phyloP scores from a whole-genome alignment of 805 yeast genomes.

The Lachancea thermotolerans region DNA sequence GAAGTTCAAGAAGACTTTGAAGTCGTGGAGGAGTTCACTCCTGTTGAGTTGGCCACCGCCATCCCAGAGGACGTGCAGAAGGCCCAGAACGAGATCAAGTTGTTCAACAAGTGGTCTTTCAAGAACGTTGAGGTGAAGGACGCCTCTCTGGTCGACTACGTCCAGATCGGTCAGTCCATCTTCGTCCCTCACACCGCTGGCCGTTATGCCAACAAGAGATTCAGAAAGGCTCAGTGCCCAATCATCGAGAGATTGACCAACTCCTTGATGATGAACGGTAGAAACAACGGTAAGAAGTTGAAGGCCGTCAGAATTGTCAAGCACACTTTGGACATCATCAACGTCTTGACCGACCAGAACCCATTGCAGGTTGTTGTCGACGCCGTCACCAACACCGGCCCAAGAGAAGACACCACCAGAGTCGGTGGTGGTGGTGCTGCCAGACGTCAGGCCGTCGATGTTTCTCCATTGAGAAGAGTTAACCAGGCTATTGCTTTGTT shows the following conservation, averaged over 20 bases:
- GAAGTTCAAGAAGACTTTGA: conserved; percentile 52
- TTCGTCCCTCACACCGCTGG: conserved; percentile 99
- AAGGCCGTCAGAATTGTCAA: conserved; percentile 99
- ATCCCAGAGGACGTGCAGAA: conserved; percentile 95
- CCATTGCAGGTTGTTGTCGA: conserved; percentile 99
- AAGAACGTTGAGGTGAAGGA: conserved; percentile 97
- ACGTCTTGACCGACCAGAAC: conserved; percentile 97
- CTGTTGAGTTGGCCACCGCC: conserved; percentile 84
- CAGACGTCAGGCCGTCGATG: conserved; percentile 99
- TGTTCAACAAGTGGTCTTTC: conserved; percentile 99
- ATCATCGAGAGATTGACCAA: conserved; percentile 98
- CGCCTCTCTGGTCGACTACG: conserved; percentile 96
- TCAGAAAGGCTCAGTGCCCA: conserved; percentile 99
- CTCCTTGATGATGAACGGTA: conserved; percentile 99
- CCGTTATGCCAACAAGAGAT: conserved; percentile 98
- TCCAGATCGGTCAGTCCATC: conserved; percentile 96
- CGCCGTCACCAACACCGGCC: conserved; percentile 99
- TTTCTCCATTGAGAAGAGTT: conserved; percentile 99
- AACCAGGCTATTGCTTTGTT: conserved; percentile 97
- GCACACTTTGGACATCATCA: conserved; percentile 97
- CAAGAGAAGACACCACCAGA: conserved; percentile 99
- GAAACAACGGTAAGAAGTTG: conserved; percentile 99
- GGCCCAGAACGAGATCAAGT: conserved; percentile 93
- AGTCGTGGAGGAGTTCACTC: conserved; percentile 68
- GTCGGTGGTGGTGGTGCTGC: conserved; percentile 99